A percentile compares a stretch with the other conserved stretches of the same genome.
These are phyloP conservation scores for Neoboletus subvelutipes DNA, from an alignment of 768 basidiomycete genomes.

Conservation along the genomic window DNA sequence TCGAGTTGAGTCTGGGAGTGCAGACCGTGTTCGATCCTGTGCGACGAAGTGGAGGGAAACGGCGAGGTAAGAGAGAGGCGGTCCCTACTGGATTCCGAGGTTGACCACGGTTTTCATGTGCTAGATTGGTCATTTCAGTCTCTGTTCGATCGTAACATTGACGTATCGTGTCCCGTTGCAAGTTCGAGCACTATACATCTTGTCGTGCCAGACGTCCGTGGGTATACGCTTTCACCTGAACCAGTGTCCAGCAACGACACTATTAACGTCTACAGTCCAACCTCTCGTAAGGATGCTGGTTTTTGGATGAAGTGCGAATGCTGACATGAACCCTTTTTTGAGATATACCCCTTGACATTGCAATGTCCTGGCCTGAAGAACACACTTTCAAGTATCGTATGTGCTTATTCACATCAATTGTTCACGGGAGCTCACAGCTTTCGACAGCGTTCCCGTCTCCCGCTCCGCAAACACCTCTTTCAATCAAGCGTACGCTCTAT, in stretches of 20 bases:
- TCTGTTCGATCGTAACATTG: constrained; percentile 66
- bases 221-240: constrained; percentile 53
- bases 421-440: not conserved
- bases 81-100: not conserved
- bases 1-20: constrained; percentile 66
- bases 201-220: constrained; percentile 40
- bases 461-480: constrained; percentile 49
- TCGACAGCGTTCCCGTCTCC: constrained; percentile 38
- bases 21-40: constrained; percentile 83
- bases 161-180: constrained; percentile 70
- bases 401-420: constrained; percentile 16
- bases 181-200: constrained; percentile 55
- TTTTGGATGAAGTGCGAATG: not conserved
- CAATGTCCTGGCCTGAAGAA: constrained; percentile 54
- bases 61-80: constrained; percentile 47
- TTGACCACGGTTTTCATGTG: constrained; percentile 4
- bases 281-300: constrained; percentile 37
- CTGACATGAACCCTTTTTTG: constrained; percentile 1
- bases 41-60: constrained; percentile 46
- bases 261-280: constrained; percentile 49
- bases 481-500: constrained; percentile 64
- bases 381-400: constrained; percentile 57
- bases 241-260: constrained; percentile 38
- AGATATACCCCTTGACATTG: constrained; percentile 49
- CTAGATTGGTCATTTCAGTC: constrained; percentile 74